phyloP scores from a whole-genome alignment of 2,329 filamentous ascomycete species.

The Massarina eburnea region DNA sequence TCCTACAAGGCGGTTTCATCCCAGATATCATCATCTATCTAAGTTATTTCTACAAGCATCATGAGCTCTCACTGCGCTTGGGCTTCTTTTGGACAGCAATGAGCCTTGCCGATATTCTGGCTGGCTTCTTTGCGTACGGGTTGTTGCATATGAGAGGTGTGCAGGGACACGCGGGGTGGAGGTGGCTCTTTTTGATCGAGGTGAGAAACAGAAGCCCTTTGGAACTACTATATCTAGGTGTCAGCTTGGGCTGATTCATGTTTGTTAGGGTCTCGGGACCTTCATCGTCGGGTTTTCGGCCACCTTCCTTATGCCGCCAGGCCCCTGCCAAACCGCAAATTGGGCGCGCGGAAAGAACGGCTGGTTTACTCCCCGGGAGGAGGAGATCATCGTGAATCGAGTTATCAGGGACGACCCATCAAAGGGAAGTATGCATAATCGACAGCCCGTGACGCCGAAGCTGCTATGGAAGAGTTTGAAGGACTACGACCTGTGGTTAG shows the following conservation, averaged over 20 bases:
- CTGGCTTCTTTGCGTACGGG: constrained; percentile 38
- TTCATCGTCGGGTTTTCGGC: constrained; percentile 17
- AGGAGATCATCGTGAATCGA: constrained; percentile 26
- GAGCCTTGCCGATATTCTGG: constrained; percentile 35
- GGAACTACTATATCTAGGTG: constrained; percentile 8
- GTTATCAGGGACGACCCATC: constrained; percentile 25
- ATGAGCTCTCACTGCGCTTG: constrained; percentile 44
- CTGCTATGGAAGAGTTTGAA: constrained; percentile 20
- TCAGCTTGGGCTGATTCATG: background rate
- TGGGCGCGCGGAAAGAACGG: constrained; percentile 31
- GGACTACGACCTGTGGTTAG: constrained; percentile 27
- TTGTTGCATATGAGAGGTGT: constrained; percentile 42
- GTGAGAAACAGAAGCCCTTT: too few species aligned
- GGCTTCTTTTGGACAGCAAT: constrained; percentile 46
- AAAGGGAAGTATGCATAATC: constrained; percentile 29
- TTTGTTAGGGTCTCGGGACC: constrained; percentile 18
- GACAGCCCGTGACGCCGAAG: constrained; percentile 21
- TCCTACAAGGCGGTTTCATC: constrained; percentile 54
- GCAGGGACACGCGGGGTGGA: constrained; percentile 46
- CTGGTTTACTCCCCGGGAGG: constrained; percentile 24
- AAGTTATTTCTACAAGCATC: constrained; percentile 46
- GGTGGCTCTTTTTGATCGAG: constrained; percentile 50
- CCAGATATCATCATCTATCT: constrained; percentile 65
- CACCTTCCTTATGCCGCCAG: constrained; percentile 23
- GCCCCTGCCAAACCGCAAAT: constrained; percentile 29